phyloP scores from a whole-genome alignment of 768 basidiomycete species.

The Xanthoconium purpureum region DNA sequence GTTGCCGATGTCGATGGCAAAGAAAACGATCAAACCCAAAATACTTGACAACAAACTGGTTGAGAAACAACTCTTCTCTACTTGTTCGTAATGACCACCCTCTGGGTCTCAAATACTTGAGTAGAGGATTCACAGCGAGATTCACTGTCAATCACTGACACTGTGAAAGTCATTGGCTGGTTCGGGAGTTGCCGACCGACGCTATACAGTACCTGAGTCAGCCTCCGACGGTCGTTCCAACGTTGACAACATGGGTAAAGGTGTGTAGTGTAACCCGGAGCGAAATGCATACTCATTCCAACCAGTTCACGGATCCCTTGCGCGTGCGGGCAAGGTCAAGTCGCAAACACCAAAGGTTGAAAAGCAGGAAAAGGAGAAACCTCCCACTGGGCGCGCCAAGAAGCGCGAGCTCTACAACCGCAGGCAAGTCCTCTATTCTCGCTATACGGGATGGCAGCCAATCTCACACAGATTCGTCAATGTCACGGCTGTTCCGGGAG shows the following conservation, averaged over 20 bases:
- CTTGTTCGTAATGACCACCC: too few species aligned
- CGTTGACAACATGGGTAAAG: conserved; percentile 72
- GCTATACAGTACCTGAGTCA: conserved; percentile 34
- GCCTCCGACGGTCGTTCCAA: conserved; percentile 32
- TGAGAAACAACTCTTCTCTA: not conserved
- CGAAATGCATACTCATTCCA: not conserved
- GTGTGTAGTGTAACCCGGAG: conserved; percentile 30
- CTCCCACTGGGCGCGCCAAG: conserved; percentile 93
- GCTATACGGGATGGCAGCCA: not conserved
- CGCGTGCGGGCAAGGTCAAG: conserved; percentile 99
- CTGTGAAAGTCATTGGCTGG: too few species aligned
- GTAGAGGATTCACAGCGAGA: too few species aligned
- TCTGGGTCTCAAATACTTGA: too few species aligned
- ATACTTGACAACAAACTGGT: conserved; percentile 11
- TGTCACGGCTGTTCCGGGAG: conserved; percentile 81
- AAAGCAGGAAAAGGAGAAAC: conserved; percentile 98
- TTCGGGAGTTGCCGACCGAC: conserved; percentile 30
- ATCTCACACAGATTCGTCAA: conserved; percentile 70
- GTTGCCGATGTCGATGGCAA: conserved; percentile 11
- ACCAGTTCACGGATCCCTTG: conserved; percentile 95
- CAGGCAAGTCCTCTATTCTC: conserved; percentile 49
- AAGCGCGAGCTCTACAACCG: conserved; percentile 92
- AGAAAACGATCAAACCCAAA: conserved; percentile 18
- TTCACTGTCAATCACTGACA: too few species aligned
- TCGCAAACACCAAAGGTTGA: conserved; percentile 97